phyloP scores from a whole-genome alignment of 139 green algal genomes.

The Protoeuglena noctilucae region DNA sequence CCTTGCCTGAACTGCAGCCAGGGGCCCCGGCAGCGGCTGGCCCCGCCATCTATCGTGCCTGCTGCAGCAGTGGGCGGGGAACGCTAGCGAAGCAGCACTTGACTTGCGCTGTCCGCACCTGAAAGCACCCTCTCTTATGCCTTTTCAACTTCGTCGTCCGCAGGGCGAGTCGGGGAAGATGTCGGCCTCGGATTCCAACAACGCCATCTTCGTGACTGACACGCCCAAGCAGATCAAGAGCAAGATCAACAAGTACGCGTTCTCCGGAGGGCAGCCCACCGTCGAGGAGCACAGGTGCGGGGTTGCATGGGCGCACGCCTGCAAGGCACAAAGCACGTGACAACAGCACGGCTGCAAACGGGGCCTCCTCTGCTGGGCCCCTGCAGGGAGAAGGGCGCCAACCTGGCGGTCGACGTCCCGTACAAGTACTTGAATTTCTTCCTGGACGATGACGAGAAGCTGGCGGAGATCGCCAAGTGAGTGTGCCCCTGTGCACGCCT shows the following conservation, averaged over 20 bases:
- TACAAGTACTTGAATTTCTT: slow-evolving; percentile 98
- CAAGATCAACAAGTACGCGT: slow-evolving; percentile 5
- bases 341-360: too few species aligned
- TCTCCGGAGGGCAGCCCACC: slow-evolving; percentile 8
- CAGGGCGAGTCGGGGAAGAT: slow-evolving; percentile 98
- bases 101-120: too few species aligned
- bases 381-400: slow-evolving; percentile 49
- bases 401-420: slow-evolving; percentile 86
- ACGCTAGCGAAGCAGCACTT: too few species aligned
- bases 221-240: slow-evolving; percentile 50
- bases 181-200: slow-evolving; percentile 69
- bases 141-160: not conserved
- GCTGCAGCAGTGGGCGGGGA: too few species aligned
- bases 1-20: too few species aligned
- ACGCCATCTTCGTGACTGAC: slow-evolving; percentile 88
- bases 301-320: not conserved
- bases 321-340: too few species aligned
- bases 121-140: too few species aligned
- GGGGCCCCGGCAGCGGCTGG: too few species aligned
- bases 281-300: slow-evolving; percentile 15
- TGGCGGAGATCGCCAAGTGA: slow-evolving; percentile 53
- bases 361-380: too few species aligned
- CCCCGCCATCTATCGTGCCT: too few species aligned
- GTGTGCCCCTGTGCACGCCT: too few species aligned
- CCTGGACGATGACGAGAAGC: slow-evolving; percentile 74